Percentiles rank a stretch among this genome's conserved stretches.
Conservation (phyloP, 176 grass and related monocot species). For the Aegilops sharonensis region DNA sequence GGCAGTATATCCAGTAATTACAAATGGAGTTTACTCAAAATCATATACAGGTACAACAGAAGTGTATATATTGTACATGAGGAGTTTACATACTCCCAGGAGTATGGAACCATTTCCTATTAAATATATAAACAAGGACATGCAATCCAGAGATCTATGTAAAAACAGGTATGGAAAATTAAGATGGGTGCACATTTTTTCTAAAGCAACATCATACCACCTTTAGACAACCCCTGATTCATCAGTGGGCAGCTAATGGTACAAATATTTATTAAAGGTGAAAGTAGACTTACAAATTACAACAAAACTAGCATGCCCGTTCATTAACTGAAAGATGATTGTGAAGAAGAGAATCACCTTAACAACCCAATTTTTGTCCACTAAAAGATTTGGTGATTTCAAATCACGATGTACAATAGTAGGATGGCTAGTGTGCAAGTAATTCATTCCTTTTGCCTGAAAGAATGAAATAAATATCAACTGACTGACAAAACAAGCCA, state of each 20-base stretch:
- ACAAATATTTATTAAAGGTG: not conserved
- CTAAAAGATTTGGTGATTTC: slow-evolving; percentile 98
- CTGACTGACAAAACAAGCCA: slow-evolving; percentile 21
- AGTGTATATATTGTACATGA: not conserved
- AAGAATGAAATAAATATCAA: slow-evolving; percentile 39
- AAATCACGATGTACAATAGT: slow-evolving; percentile 97
- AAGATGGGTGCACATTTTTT: not conserved
- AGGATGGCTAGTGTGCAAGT: slow-evolving; percentile 91
- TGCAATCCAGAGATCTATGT: slow-evolving; percentile 10
- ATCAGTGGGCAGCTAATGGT: not conserved
- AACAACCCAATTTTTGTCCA: slow-evolving; percentile 98
- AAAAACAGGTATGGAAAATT: not conserved
- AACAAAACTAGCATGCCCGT: slow-evolving; percentile 21
- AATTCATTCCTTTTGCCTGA: slow-evolving; percentile 99
- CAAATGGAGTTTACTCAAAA: not conserved
- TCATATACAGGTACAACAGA: not conserved
- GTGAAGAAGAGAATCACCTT: slow-evolving; percentile 55
- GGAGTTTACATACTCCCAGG: not conserved
- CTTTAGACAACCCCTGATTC: not conserved
- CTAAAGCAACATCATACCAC: not conserved
- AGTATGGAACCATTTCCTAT: not conserved
- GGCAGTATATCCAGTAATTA: not conserved
- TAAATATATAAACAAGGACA: not conserved
- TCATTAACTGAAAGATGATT: slow-evolving; percentile 3
- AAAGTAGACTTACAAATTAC: slow-evolving; percentile 9